A percentile compares a stretch with the other conserved stretches of the same genome.
These are phyloP conservation scores for Anacardium occidentale DNA, from an alignment of 345 rosid genomes.

Conservation along the genomic window DNA sequence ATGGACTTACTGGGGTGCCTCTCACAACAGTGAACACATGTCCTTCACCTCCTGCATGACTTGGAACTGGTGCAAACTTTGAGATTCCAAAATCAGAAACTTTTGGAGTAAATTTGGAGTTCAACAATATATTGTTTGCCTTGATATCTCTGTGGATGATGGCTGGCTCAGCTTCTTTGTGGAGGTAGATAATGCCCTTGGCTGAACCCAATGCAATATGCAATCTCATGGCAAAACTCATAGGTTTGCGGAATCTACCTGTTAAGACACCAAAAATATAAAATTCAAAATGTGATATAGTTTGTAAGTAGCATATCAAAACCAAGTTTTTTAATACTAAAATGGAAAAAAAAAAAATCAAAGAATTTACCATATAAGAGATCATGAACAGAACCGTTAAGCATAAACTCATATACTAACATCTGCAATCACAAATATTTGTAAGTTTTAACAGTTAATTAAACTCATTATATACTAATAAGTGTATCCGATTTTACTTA, in stretches of 20 bases:
- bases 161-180: conserved; percentile 56
- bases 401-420: conserved; percentile 56
- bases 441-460: neutral
- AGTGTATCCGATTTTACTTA: neutral
- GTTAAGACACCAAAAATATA: conserved; percentile 14
- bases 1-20: conserved; percentile 47
- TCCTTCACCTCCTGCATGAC: conserved; percentile 31
- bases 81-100: conserved; percentile 62
- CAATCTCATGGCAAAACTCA: conserved; percentile 34
- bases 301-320: neutral
- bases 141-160: conserved; percentile 53
- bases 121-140: conserved; percentile 51
- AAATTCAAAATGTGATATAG: conserved; percentile 3
- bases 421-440: conserved; percentile 30
- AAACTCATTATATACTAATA: too few relatives aligned
- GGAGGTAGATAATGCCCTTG: conserved; percentile 51
- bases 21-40: conserved; percentile 46
- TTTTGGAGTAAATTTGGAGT: conserved; percentile 44
- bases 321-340: too few relatives aligned
- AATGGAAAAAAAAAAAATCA: neutral
- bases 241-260: conserved; percentile 30
- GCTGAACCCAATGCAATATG: conserved; percentile 48
- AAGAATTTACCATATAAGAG: conserved; percentile 38
- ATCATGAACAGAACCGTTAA: conserved; percentile 50
- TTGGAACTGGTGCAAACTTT: conserved; percentile 40